phyloP scores from a whole-genome alignment of 331 rosid genomes.

The Telfairia occidentalis region DNA sequence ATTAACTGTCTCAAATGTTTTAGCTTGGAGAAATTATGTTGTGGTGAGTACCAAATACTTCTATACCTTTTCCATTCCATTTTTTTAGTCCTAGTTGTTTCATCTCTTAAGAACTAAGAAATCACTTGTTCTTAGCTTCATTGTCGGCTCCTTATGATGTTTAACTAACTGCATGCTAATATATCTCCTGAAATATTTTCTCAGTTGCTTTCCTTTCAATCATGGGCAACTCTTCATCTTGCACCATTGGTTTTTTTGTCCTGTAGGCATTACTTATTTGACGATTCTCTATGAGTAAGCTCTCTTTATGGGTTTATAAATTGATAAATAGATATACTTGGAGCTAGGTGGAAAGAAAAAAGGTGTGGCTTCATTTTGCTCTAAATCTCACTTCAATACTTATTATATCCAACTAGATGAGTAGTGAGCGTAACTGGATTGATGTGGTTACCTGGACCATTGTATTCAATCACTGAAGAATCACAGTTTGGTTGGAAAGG shows the following conservation, averaged over 20 bases:
- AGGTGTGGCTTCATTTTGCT: background rate
- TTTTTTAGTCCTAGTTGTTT: background rate
- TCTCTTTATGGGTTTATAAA: background rate
- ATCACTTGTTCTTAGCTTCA: background rate
- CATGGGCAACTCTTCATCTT: background rate
- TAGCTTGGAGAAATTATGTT: slow-evolving; percentile 64
- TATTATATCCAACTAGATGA: background rate
- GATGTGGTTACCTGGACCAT: background rate
- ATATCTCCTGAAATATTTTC: background rate
- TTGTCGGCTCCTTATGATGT: background rate
- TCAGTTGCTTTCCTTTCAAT: background rate
- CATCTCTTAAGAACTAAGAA: background rate
- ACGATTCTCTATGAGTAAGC: background rate
- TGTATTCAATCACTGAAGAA: background rate
- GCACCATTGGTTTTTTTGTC: background rate
- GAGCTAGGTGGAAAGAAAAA: background rate
- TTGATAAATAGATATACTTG: background rate
- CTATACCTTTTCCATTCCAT: background rate
- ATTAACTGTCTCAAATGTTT: slow-evolving; percentile 36
- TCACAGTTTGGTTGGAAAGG: background rate
- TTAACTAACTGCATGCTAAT: background rate
- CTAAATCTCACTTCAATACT: background rate
- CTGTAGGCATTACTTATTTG: background rate
- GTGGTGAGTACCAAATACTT: slow-evolving; percentile 76
- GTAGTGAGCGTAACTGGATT: background rate